Evolutionary conservation across 306 rosid species (phyloP).

Genomic region (Dryas drummondii): DNA sequence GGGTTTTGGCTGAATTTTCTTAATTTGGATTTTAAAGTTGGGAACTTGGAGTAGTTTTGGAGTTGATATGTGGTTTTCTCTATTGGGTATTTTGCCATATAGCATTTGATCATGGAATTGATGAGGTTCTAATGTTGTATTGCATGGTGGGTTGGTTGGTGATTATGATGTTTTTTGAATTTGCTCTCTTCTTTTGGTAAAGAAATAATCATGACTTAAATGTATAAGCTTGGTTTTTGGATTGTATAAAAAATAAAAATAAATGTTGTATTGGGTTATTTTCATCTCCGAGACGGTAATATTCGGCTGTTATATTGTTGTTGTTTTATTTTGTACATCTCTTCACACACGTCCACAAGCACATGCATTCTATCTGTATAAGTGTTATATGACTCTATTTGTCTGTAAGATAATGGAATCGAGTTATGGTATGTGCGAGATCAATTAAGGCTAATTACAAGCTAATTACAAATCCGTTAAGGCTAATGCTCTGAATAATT

Average conservation of each 20-base stretch:
- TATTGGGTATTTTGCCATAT: slow-evolving; percentile 2
- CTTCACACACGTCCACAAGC: neutral
- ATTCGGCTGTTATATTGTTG: neutral
- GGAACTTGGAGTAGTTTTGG: neutral
- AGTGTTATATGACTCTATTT: neutral
- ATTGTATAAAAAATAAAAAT: too few relatives aligned
- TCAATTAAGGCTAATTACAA: too few relatives aligned
- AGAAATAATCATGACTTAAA: neutral
- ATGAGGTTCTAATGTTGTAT: neutral
- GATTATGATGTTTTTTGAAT: neutral
- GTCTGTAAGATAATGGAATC: neutral
- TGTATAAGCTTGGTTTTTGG: neutral
- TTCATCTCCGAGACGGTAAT: neutral
- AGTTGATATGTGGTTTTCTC: neutral
- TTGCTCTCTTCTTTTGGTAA: neutral
- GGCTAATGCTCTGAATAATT: too few relatives aligned
- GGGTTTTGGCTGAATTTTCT: neutral
- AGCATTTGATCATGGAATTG: neutral
- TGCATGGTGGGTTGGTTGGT: neutral
- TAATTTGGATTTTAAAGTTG: neutral
- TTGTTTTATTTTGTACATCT: neutral
- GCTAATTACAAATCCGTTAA: too few relatives aligned
- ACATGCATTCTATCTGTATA: neutral
- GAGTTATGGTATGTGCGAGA: too few relatives aligned
- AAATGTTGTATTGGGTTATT: neutral